Base-by-base conservation (phyloP, 768 basidiomycete genomes). In the Tulasnella sp. region DNA sequence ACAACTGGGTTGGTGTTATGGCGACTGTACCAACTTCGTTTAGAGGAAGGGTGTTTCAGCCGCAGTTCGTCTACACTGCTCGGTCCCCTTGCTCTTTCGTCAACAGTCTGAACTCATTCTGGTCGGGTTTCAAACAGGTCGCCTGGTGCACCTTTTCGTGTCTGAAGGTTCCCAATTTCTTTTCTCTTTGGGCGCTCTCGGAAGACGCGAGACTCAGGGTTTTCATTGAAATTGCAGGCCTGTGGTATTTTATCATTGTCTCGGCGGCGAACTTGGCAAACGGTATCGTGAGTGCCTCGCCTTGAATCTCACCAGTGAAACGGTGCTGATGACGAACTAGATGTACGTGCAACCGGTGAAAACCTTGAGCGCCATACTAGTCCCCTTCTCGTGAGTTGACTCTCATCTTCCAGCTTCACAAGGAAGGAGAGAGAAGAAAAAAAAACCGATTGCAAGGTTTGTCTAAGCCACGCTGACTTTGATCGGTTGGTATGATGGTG, bases 221-320 rank as follows among this genome's bases (percentile, higher is more conserved):
- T 25, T 49, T 64, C 19, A 12, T 42, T 22, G 7, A 54, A 49
- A 57, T 21, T 12, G 3, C 65, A 83, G 85, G 87, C 62, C 81
- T 89, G 62, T 89, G 88, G 69, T 90, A 89, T 66, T 90, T 87
- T 67, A 77, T 90, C 60, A 70, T 90, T 63, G 89, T 90, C 67
- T 88, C 87, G n/a, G 80, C 88, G 52, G 87, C 87, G 49, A 90
- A 90, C 72, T 72, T 90, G 74, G 77, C 77, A 56, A 61, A 53
- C n/a, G 52, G 52, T 12, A 38, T 53, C n/a, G 52, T 53, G 31
- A 8, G 52, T 38, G n/a, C 27, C 42, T n/a, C 21, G 4, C 31
- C 11, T 19, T 30, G 49, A 1, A n/a, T n/a, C n/a, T n/a, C n/a
- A n/a, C n/a, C n/a, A n/a, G n/a, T n/a, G n/a, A n/a, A n/a, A n/a